A percentile compares a stretch with the other conserved stretches of the same genome.
These are phyloP conservation scores for Nematodospora valgi DNA, from an alignment of 805 yeast species.

Conservation along the genomic window DNA sequence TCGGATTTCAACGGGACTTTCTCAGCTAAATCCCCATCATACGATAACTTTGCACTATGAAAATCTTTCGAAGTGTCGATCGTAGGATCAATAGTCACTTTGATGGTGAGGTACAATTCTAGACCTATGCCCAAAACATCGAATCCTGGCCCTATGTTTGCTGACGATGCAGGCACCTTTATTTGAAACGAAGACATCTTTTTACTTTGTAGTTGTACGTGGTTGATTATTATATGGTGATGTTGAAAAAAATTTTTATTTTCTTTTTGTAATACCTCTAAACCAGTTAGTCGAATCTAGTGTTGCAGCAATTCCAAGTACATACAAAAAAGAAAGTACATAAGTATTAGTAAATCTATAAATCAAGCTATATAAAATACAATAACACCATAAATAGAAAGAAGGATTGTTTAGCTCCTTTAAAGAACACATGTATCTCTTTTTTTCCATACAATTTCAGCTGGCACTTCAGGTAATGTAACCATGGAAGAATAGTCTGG, in stretches of 20 bases:
- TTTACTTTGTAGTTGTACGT: slow-evolving; percentile 1
- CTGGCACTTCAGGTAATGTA: slow-evolving; percentile 80
- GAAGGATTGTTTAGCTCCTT: background rate
- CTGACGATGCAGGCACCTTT: slow-evolving; percentile 93
- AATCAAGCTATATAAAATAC: too few relatives aligned
- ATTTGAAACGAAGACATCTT: slow-evolving; percentile 49
- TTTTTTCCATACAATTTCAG: slow-evolving; percentile 67
- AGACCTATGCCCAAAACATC: slow-evolving; percentile 94
- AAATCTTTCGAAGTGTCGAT: slow-evolving; percentile 52
- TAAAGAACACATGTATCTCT: slow-evolving; percentile 43
- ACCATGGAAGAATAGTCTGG: slow-evolving; percentile 91
- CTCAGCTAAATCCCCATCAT: slow-evolving; percentile 78
- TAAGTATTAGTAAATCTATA: too few relatives aligned
- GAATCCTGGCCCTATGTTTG: slow-evolving; percentile 98
- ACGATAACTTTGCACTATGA: slow-evolving; percentile 64
- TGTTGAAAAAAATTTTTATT: slow-evolving; percentile 4
- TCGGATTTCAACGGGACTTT: slow-evolving; percentile 77
- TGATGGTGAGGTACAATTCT: slow-evolving; percentile 65
- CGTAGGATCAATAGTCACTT: slow-evolving; percentile 59
- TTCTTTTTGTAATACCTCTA: background rate
- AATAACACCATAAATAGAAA: too few relatives aligned
- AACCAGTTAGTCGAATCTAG: too few relatives aligned
- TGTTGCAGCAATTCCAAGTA: too few relatives aligned
- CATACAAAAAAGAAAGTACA: too few relatives aligned
- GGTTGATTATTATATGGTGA: too few relatives aligned